These are phyloP conservation scores for Dryas integrifolia DNA, from an alignment of 331 rosid species.

Conservation along the genomic window DNA sequence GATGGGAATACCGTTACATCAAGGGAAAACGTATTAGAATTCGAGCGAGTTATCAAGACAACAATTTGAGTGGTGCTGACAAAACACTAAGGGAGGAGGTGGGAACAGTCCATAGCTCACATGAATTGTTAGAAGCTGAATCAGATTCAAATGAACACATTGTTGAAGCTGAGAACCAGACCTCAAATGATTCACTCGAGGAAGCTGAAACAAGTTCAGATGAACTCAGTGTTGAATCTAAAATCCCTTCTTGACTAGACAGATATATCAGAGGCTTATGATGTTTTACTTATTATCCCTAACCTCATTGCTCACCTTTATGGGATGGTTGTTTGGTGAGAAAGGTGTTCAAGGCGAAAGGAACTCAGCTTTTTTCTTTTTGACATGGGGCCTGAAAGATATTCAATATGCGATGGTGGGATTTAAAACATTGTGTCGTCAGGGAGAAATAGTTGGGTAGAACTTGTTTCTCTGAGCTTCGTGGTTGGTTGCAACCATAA, in stretches of 20 bases:
- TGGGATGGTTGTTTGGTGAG: background rate
- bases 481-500: background rate
- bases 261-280: background rate
- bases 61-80: constrained; percentile 14
- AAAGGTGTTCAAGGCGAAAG: constrained; percentile 6
- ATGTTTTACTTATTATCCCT: background rate
- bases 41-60: constrained; percentile 27
- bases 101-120: constrained; percentile 11
- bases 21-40: constrained; percentile 71
- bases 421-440: background rate
- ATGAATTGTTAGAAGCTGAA: constrained; percentile 28
- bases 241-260: constrained; percentile 9
- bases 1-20: constrained; percentile 65
- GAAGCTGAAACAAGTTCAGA: constrained; percentile 35
- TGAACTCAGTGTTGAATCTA: constrained; percentile 29
- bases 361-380: background rate
- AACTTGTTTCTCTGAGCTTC: background rate
- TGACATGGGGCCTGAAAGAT: background rate
- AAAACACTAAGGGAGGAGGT: constrained; percentile 17
- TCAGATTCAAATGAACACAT: constrained; percentile 20
- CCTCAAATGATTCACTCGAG: constrained; percentile 20
- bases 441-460: background rate
- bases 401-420: background rate
- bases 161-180: constrained; percentile 31
- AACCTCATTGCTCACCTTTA: background rate